A percentile compares a stretch with the other conserved stretches of the same genome.
phyloP scores from a whole-genome alignment of 148 eudicot genomes.

The Cornus suecica region DNA sequence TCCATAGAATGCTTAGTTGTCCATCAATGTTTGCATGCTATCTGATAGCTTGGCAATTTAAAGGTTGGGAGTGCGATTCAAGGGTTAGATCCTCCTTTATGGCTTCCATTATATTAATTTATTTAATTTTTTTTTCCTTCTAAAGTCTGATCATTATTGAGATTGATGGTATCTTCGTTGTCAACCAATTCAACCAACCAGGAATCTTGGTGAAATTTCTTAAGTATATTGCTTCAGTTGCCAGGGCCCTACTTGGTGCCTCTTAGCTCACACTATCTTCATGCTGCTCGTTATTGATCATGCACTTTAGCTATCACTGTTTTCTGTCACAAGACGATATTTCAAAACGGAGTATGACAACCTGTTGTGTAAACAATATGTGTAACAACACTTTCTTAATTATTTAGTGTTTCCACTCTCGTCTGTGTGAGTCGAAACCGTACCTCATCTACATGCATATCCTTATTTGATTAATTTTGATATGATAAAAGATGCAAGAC shows the following conservation, averaged over 20 bases:
- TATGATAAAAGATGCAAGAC: background rate
- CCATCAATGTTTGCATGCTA: background rate
- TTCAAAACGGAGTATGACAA: background rate
- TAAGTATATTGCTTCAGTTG: background rate
- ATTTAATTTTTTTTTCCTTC: background rate
- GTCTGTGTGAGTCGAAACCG: background rate
- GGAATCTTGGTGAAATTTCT: background rate
- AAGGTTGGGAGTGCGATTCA: background rate
- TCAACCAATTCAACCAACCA: background rate
- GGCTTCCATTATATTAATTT: background rate
- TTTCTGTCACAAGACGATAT: background rate
- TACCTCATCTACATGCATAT: background rate
- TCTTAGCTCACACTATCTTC: background rate
- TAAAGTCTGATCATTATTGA: background rate
- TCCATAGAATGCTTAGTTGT: too few species aligned
- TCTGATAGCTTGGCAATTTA: background rate
- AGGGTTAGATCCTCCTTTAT: background rate
- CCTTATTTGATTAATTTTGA: background rate
- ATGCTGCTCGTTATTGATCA: background rate
- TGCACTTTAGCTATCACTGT: background rate
- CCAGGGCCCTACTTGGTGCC: background rate
- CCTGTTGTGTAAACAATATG: background rate
- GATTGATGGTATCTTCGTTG: background rate
- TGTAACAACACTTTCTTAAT: too few species aligned
- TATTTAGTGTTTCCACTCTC: too few species aligned